phyloP scores from a whole-genome alignment of 306 rosid genomes.

The Sechiopsis laciniata region DNA sequence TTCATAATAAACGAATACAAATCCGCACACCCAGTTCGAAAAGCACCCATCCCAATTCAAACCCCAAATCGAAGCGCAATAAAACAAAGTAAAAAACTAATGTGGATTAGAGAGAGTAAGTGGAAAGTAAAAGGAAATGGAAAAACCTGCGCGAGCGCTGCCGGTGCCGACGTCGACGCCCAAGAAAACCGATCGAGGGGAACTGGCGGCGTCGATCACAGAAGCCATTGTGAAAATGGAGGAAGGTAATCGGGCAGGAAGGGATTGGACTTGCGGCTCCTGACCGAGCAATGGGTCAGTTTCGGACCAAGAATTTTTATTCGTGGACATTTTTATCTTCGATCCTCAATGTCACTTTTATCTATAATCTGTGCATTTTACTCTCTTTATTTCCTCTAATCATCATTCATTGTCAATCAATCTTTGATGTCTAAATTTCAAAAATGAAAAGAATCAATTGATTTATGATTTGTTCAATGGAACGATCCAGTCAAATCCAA shows the following conservation, averaged over 20 bases:
- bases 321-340: constrained; percentile 33
- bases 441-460: too few species aligned
- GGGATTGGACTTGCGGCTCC: constrained; percentile 21
- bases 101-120: background rate
- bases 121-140: background rate
- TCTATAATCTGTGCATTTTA: too few species aligned
- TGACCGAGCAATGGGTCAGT: constrained; percentile 30
- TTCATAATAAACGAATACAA: background rate
- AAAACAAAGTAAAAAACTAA: background rate
- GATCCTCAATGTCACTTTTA: too few species aligned
- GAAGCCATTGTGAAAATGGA: constrained; percentile 46
- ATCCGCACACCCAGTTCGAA: background rate
- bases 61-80: background rate
- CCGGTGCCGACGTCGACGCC: constrained; percentile 96
- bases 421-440: too few species aligned
- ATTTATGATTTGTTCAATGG: too few species aligned
- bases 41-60: background rate
- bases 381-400: too few species aligned
- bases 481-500: too few species aligned
- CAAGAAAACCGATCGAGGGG: constrained; percentile 53
- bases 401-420: too few species aligned
- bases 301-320: constrained; percentile 31
- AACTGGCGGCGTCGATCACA: constrained; percentile 17
- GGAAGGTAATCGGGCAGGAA: constrained; percentile 18
- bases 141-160: constrained; percentile 86